Percentiles rank a stretch among this genome's conserved stretches.
Conservation (phyloP, 176 grass and related monocot species). For the Oryza nivara region DNA sequence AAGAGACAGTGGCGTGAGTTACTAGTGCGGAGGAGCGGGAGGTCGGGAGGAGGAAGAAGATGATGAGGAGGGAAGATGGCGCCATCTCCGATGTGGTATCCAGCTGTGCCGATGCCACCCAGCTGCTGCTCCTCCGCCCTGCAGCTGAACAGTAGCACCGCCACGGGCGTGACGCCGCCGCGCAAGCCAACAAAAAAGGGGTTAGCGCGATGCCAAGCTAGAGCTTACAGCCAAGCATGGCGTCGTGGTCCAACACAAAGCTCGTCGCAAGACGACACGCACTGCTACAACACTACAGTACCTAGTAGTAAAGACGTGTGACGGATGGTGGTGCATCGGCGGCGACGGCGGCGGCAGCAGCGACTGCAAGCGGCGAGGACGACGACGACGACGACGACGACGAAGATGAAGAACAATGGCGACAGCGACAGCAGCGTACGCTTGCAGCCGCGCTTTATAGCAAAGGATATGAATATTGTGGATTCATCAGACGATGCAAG, state of each 20-base stretch:
- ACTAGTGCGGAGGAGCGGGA: slow-evolving; percentile 61
- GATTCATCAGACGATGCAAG: not conserved
- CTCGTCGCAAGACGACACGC: not conserved
- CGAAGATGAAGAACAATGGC: too few species aligned
- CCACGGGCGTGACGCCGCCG: not conserved
- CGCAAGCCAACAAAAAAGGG: not conserved
- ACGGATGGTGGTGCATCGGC: slow-evolving; percentile 47
- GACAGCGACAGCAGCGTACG: not conserved
- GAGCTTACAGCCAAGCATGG: too few species aligned
- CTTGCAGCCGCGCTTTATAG: too few species aligned
- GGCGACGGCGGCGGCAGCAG: not conserved
- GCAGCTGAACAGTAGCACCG: slow-evolving; percentile 13
- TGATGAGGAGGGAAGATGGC: slow-evolving; percentile 23
- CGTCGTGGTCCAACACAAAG: not conserved
- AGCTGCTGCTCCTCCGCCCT: slow-evolving; percentile 82
- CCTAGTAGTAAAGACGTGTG: slow-evolving; percentile 8
- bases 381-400: too few species aligned
- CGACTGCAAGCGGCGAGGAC: not conserved
- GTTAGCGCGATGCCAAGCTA: not conserved
- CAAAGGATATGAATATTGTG: not conserved
- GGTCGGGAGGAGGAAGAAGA: slow-evolving; percentile 46
- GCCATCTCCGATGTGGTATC: slow-evolving; percentile 82
- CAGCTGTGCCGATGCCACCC: slow-evolving; percentile 46
- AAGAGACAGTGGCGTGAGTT: not conserved
- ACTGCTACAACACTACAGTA: not conserved